Base-by-base conservation (phyloP, 2,329 filamentous ascomycete genomes). In the Thelonectria olida region DNA sequence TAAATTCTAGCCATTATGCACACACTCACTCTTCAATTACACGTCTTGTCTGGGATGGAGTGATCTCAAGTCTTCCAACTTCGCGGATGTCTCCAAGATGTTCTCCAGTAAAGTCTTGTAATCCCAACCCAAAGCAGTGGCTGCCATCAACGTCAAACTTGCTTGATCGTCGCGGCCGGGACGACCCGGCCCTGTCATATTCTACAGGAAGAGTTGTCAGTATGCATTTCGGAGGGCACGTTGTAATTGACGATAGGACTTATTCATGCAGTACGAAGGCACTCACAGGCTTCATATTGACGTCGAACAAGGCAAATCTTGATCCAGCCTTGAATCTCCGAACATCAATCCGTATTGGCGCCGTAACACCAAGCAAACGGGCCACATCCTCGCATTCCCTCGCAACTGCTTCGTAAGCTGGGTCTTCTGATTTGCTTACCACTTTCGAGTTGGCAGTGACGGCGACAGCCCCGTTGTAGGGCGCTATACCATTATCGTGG, bases 211-310 rank as follows among this genome's bases (percentile, higher is more conserved):
- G 23, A 38, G 28, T 12, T 27, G 45, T 49, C 13, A 62, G 59
- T 50, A n/a, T 56, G 3, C 10, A 48, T 47, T 20, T 15, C 8
- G n/a, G n/a, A n/a, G n/a, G n/a, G n/a, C n/a, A n/a, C n/a, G n/a
- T n/a, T n/a, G n/a, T n/a, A n/a, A n/a, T n/a, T n/a, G n/a, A n/a
- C n/a, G n/a, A n/a, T n/a, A n/a, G n/a, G n/a, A n/a, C 12, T 34
- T 34, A 34, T 48, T 9, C 7, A 19, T 23, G 28, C 23, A 41
- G n/a, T 13, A 8, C 27, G 5, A 55, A 13, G n/a, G 25, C 15
- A 73, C 79, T 73, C 68, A 82, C 80, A 15, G 81, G 81, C 67
- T 84, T 84, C 79, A 84, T 82, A 55, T 84, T 84, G 12, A 84
- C 74, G 68, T 85, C 81, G 63, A 84, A 84, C 17, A 84, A 67